phyloP scores from a whole-genome alignment of 2,329 filamentous ascomycete genomes.

The Talaromyces verruculosus region DNA sequence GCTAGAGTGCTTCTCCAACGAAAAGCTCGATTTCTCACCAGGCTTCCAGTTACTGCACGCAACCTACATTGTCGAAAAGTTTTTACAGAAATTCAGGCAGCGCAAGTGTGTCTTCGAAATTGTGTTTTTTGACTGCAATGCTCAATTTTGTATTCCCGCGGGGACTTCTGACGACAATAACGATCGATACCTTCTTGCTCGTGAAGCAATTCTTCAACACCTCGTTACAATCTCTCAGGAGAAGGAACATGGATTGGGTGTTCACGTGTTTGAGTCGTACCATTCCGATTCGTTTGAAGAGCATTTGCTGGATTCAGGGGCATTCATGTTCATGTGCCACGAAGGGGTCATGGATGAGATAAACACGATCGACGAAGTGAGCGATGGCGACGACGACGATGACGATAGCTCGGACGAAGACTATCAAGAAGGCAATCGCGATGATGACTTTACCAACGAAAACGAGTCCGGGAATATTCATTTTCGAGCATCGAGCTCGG shows the following conservation, averaged over 20 bases:
- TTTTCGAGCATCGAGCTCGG: background rate
- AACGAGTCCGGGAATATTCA: background rate
- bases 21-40: slow-evolving; percentile 17
- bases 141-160: slow-evolving; percentile 13
- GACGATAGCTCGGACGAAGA: background rate
- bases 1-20: slow-evolving; percentile 21
- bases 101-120: slow-evolving; percentile 21
- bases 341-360: slow-evolving; percentile 50
- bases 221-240: slow-evolving; percentile 48
- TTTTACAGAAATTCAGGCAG: slow-evolving; percentile 16
- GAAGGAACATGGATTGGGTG: slow-evolving; percentile 33
- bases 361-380: background rate
- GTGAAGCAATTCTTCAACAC: slow-evolving; percentile 65
- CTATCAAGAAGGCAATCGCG: background rate
- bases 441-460: background rate
- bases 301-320: slow-evolving; percentile 56
- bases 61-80: slow-evolving; percentile 19
- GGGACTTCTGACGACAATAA: slow-evolving; percentile 26
- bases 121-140: slow-evolving; percentile 21
- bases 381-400: background rate
- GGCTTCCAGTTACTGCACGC: slow-evolving; percentile 23
- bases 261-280: slow-evolving; percentile 4
- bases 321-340: slow-evolving; percentile 69
- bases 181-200: slow-evolving; percentile 59
- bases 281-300: slow-evolving; percentile 50